Evolutionary conservation across 2,329 filamentous ascomycete species (phyloP), one percentile per base, ranked within the genome.

Genomic region (Cladosporium cucumerinum): DNA sequence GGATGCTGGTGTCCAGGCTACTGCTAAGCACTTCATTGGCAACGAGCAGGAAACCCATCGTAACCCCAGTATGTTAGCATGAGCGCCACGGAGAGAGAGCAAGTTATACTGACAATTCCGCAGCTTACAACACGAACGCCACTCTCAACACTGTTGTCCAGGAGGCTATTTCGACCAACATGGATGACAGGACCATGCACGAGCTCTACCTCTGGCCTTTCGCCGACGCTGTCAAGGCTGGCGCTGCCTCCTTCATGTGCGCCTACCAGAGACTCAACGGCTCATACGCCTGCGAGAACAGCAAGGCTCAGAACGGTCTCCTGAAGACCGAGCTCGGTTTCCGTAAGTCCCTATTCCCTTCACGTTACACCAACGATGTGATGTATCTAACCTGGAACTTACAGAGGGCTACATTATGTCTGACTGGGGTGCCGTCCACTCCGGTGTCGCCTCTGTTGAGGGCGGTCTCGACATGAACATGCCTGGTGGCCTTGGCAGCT

Each of bases 251-350:
- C 12, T 63, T 32, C 16, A 30, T 52, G 82, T 81, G 69, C 78
- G 57, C 65, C 10, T 71, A 71, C 58, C 71, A 75, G 30, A 69
- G 86, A 80, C 81, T 89, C 59, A 90, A 91, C 72, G 85, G 87
- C 60, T 88, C 86, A 0, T 86, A 88, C 55, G 82, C 83, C 8
- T 89, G 72, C 64, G 68, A 73, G 64, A 91, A 91, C 72, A 85
- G 84, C 65, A 87, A 87, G 73, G 77, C 88, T 7, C 80, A 89
- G 57, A 91, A 90, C 67, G 86, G 85, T 0, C 81, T 91, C 5
- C 78, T 91, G 18, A 92, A 91, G 70, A 87, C 89, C 48, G 89
- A 92, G 75, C 81, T 91, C 48, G 87, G 86, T 0, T 91, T 91
- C 68, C 87, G 90, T 69, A 21, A 21, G 26, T 34, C 5, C 11